Base-by-base conservation (phyloP, 768 basidiomycete genomes). In the Fibroporia radiculosa region DNA sequence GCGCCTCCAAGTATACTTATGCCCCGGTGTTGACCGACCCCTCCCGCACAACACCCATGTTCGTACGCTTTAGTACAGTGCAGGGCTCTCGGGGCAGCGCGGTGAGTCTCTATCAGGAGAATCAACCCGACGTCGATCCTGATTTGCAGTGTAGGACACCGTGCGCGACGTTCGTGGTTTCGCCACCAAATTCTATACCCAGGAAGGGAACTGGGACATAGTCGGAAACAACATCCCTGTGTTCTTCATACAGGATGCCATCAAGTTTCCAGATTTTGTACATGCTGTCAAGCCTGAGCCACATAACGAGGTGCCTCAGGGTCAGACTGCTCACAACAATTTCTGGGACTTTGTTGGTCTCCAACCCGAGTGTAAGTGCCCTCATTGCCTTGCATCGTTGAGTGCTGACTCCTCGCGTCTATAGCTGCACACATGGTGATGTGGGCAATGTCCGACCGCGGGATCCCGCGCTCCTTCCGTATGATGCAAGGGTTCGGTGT, bases 401-500 rank as follows among this genome's bases (percentile, higher is more conserved):
- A 42, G 38, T 18, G 38, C 40, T 49, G 1, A 45, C 27, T 11
- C 23, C 7, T 25, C 13, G 29, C 12, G 20, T 3, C 20, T 42
- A 16, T 41, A 74, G 78, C 79, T 19, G 70, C 80, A 1, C 82
- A 86, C 51, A 85, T 84, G 82, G 64, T 83, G 8, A 78, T 85
- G 74, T 93, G 90, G 89, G 71, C 69, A 27, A 80, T 93, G 76
- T 87, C 84, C 10, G 91, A 93, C 60, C 78, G 90, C 54, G 78
- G 73, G 3, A 80, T 95, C 47, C 92, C 91, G 12, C 80, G 90
- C 16, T 90, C 88, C 4, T 84, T 69, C 62, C 77, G 90, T 44
- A 89, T 85, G 81, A 87, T 93, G 79, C 86, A 91, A 66, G 92
- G 83, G 6, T 86, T 88, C 41, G 84, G 86, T 1, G 87, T 93